Conservation (phyloP, 78 protist species). For the Dictyostelium discoideum region DNA sequence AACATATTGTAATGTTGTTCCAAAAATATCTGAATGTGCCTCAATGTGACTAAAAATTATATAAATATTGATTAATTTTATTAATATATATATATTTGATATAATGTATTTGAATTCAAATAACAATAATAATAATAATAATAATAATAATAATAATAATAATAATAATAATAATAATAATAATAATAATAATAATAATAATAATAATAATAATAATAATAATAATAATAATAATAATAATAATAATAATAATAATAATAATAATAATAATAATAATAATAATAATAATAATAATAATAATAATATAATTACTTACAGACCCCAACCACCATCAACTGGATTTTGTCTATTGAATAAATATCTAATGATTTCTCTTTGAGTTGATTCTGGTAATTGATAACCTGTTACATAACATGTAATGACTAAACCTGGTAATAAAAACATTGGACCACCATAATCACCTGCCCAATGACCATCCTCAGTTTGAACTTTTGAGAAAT, state of each 20-base stretch:
- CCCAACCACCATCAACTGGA: constrained; percentile 93
- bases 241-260: background rate
- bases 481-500: constrained; percentile 75
- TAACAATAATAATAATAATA: too few relatives aligned
- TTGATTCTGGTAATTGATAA: constrained; percentile 22
- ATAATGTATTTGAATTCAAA: too few relatives aligned
- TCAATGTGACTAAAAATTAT: constrained; percentile 85
- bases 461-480: constrained; percentile 96
- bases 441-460: constrained; percentile 97
- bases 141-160: background rate
- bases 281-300: background rate
- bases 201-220: background rate
- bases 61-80: too few relatives aligned
- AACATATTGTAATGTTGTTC: constrained; percentile 91
- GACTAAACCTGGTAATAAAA: constrained; percentile 94
- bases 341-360: constrained; percentile 88
- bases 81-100: too few relatives aligned
- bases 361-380: constrained; percentile 81
- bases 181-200: background rate
- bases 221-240: background rate
- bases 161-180: background rate
- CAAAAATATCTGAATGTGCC: constrained; percentile 91
- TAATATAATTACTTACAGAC: constrained; percentile 69
- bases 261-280: background rate
- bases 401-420: constrained; percentile 85